A percentile compares a stretch with the other conserved stretches of the same genome.
Evolutionary conservation across 192 early-diverging fungal species (phyloP).

Genomic region (Backusella liffmaniae): DNA sequence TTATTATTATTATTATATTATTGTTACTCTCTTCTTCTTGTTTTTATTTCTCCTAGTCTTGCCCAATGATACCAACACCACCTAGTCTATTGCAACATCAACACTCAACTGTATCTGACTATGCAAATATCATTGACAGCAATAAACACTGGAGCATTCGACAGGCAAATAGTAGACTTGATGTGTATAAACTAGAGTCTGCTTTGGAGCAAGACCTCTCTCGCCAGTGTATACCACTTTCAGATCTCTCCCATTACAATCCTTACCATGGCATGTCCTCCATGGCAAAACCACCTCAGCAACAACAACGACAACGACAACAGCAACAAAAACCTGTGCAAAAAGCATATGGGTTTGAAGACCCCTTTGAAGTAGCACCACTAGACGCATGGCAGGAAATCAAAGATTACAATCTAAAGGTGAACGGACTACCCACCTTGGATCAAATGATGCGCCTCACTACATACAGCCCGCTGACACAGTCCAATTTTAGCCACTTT

Average conservation of each 20-base stretch:
- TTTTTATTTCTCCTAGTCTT: background rate
- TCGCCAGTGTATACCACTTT: conserved; percentile 19
- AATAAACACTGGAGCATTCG: conserved; percentile 28
- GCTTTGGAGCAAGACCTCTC: conserved; percentile 22
- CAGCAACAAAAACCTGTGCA: background rate
- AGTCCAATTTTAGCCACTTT: conserved; percentile 38
- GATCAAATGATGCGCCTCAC: conserved; percentile 33
- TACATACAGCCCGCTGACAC: conserved; percentile 33
- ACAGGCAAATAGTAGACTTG: conserved; percentile 33
- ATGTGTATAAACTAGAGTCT: conserved; percentile 8
- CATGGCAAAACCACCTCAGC: background rate
- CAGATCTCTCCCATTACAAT: conserved; percentile 19
- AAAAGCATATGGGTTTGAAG: conserved; percentile 25
- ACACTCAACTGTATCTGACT: background rate
- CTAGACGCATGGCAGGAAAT: conserved; percentile 39
- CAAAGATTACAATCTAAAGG: conserved; percentile 38
- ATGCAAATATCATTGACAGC: background rate
- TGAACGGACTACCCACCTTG: conserved; percentile 37
- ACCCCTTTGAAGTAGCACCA: conserved; percentile 32
- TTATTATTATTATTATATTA: background rate
- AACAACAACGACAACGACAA: background rate
- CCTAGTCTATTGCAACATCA: background rate
- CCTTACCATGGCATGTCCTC: conserved; percentile 14
- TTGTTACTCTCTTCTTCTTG: background rate
- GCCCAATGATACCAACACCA: background rate